phyloP scores from a whole-genome alignment of 1,284 basidiomycete genomes.

The Peniophora sp. region DNA sequence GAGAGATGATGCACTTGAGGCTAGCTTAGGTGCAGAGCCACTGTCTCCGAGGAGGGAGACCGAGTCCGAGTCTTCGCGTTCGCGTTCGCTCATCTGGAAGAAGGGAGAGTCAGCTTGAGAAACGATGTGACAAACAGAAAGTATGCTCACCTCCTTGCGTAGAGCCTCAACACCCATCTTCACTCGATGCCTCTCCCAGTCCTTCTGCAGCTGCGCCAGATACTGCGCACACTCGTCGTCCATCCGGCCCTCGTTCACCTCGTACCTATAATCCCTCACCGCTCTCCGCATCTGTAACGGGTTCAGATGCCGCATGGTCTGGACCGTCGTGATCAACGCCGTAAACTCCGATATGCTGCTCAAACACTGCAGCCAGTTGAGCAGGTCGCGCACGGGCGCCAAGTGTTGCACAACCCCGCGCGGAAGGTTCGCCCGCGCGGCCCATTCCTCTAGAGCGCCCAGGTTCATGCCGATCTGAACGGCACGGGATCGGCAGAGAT shows the following conservation, averaged over 20 bases:
- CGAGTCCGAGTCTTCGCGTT: conserved; percentile 43
- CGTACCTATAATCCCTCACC: conserved; percentile 90
- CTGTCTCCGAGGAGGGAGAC: conserved; percentile 34
- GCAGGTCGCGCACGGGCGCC: conserved; percentile 75
- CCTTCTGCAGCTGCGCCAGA: conserved; percentile 86
- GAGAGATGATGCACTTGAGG: conserved; percentile 11
- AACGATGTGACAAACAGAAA: conserved; percentile 2
- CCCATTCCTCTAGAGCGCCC: conserved; percentile 87
- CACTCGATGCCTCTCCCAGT: conserved; percentile 89
- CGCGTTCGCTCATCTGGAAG: conserved; percentile 52
- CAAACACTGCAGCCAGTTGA: conserved; percentile 86
- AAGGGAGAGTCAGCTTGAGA: conserved; percentile 6
- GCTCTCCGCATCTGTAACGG: conserved; percentile 90
- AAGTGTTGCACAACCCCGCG: conserved; percentile 77
- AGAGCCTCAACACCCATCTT: conserved; percentile 75
- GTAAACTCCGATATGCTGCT: conserved; percentile 84
- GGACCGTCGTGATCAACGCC: conserved; percentile 84
- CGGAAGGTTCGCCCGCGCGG: conserved; percentile 75
- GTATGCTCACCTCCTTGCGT: conserved; percentile 57
- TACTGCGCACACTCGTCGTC: conserved; percentile 93
- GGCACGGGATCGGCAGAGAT: conserved; percentile 87
- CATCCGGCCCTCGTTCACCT: conserved; percentile 89
- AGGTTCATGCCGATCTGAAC: conserved; percentile 90
- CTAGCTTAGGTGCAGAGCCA: conserved; percentile 24
- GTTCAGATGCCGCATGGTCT: conserved; percentile 80